Evolutionary conservation across 1,284 basidiomycete species (phyloP), one percentile per base, ranked within the genome.

Genomic region (Cerrena zonata): DNA sequence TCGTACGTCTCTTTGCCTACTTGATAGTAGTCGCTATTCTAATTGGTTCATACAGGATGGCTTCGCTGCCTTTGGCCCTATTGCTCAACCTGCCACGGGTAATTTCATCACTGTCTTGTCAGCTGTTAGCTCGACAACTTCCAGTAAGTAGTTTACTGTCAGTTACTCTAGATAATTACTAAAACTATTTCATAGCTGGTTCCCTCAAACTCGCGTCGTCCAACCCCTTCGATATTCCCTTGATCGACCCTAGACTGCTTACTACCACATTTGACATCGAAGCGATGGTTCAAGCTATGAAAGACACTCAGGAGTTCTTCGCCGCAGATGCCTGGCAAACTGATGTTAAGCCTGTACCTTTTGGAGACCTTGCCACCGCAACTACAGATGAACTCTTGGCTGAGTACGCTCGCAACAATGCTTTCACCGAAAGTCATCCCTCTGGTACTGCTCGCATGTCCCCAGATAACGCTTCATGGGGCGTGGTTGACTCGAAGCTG

Each of bases 61-160:
- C 2, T 58, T 52, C 39, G 46, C 51, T 3, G 54, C 55, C n/a
- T 37, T 51, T 34, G 53, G 51, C 23, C 4, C 24, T 21, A 22
- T 45, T 36, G 2, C 45, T 47, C 45, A 46, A 41, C 64, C 64
- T 11, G 23, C 54, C 12, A 60, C 62, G 12, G 65, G 67, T 4
- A 59, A 62, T 44, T 69, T 59, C 52, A 51, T 69, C 37, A 61
- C 60, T 2, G 53, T 66, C 38, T 48, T 52, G 18, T 51, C 56
- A 4, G 55, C 56, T 21, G 50, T 70, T 10, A 57, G 69, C 2
- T 55, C 68, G 2, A 68, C 69, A 0, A 58, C 64, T 7, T 71
- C 70, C 36, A 68, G 70, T 72, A 52, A 51, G 68, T 63, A 18
- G 11, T 44, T 10, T 13, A 23, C 12, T 21, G 12, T 23, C 18